Evolutionary conservation across 108 stramenopile genomes (phyloP).

Genomic region (Cyclotella choctawhatcheeana): DNA sequence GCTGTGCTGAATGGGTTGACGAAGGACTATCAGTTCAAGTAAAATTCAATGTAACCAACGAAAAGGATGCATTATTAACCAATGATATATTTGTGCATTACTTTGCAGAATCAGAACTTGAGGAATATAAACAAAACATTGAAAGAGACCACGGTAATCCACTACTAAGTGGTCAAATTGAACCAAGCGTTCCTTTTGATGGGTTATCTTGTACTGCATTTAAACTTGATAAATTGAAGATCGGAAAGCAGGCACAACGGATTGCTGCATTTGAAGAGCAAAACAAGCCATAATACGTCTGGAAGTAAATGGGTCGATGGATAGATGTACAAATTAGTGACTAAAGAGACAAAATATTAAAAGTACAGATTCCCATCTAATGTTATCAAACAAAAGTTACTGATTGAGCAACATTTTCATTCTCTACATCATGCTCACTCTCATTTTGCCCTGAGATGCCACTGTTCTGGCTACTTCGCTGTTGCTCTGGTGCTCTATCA

Average conservation of each 20-base stretch:
- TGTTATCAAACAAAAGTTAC: not conserved
- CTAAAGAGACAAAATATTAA: not conserved
- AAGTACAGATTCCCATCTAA: not conserved
- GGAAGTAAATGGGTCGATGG: not conserved
- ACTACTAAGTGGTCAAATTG: too few relatives aligned
- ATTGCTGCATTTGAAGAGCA: slow-evolving; percentile 46
- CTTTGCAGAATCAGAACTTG: slow-evolving; percentile 75
- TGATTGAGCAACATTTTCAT: not conserved
- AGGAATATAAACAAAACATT: slow-evolving; percentile 25
- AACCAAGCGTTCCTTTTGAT: slow-evolving; percentile 39
- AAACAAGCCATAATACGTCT: slow-evolving; percentile 13
- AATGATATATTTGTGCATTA: slow-evolving; percentile 56
- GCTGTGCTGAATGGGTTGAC: slow-evolving; percentile 84
- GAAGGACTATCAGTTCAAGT: slow-evolving; percentile 67
- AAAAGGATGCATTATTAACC: slow-evolving; percentile 7
- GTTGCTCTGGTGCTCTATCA: not conserved
- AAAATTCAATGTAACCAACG: slow-evolving; percentile 34
- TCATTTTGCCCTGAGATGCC: too few relatives aligned
- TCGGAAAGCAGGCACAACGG: slow-evolving; percentile 41
- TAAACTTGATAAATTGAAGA: slow-evolving; percentile 52
- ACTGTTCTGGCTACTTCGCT: too few relatives aligned
- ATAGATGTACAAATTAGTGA: not conserved
- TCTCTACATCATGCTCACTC: not conserved
- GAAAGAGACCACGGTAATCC: not conserved
- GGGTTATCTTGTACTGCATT: slow-evolving; percentile 56